A percentile compares a stretch with the other conserved stretches of the same genome.
phyloP scores from a whole-genome alignment of 257 asterid species.

The Solanum bukasovii region DNA sequence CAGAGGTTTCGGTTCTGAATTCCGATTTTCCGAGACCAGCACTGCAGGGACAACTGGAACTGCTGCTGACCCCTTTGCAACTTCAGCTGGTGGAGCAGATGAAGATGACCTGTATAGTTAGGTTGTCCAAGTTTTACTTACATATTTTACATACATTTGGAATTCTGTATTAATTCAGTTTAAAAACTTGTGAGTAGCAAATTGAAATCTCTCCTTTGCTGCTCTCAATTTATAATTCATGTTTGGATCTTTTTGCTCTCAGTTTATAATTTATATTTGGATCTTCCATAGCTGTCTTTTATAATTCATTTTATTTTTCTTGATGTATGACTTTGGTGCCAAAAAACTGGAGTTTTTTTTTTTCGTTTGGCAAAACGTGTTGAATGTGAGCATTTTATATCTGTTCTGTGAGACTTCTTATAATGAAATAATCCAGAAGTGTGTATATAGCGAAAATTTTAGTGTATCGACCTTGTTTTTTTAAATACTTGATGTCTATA shows the following conservation, averaged over 20 bases:
- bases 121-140: background rate
- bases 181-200: background rate
- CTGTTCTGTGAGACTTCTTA: background rate
- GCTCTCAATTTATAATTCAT: background rate
- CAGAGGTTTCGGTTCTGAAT: conserved; percentile 47
- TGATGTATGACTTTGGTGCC: background rate
- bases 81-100: conserved; percentile 23
- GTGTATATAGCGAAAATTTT: background rate
- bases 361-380: background rate
- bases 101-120: conserved; percentile 34
- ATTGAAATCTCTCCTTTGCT: background rate
- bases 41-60: conserved; percentile 9
- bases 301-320: background rate
- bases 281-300: background rate
- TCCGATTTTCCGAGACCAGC: conserved; percentile 30
- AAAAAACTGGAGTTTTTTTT: background rate
- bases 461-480: too few species aligned
- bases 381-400: background rate
- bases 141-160: background rate
- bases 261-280: background rate
- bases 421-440: background rate
- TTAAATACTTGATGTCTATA: too few species aligned
- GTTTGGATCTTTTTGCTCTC: background rate
- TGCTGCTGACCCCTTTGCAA: conserved; percentile 29
- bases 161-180: background rate